These are phyloP conservation scores for Mimosa pudica DNA, from an alignment of 306 rosid species.

Conservation along the genomic window DNA sequence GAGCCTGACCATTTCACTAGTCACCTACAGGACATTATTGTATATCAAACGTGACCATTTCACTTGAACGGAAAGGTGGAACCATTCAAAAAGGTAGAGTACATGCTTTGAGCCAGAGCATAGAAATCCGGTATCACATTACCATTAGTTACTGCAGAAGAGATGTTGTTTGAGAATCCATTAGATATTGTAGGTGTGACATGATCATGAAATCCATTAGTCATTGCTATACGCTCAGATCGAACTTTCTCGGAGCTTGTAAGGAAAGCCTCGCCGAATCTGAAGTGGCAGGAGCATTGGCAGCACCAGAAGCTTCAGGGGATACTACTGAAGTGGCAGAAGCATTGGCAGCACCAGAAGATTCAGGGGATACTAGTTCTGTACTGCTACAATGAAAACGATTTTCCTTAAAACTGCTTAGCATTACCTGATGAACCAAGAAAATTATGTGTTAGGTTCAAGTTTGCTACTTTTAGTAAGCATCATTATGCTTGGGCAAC, in stretches of 20 bases:
- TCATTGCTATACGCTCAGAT: no score
- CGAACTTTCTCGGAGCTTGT: constrained; percentile 14
- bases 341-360: neutral
- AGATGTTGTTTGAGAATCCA: neutral
- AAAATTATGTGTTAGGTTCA: neutral
- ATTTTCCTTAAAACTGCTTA: constrained; percentile 51
- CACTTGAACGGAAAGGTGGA: neutral
- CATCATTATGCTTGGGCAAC: neutral
- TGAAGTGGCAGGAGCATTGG: neutral
- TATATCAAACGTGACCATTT: no score
- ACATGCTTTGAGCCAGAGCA: constrained; percentile 11
- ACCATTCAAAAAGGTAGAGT: neutral
- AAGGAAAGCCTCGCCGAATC: constrained; percentile 15
- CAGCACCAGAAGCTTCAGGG: neutral
- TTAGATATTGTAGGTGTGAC: constrained; percentile 5
- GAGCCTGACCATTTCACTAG: no score
- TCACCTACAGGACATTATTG: no score
- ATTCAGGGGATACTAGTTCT: constrained; percentile 16
- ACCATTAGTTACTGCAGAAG: constrained; percentile 1
- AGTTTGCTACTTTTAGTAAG: neutral
- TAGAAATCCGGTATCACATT: neutral
- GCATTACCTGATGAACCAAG: constrained; percentile 41
- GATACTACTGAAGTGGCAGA: neutral
- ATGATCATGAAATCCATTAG: constrained; percentile 9
- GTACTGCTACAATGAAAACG: constrained; percentile 17